These are phyloP conservation scores for Mortierella sp. DNA, from an alignment of 371 early-diverging fungal species.

Conservation along the genomic window DNA sequence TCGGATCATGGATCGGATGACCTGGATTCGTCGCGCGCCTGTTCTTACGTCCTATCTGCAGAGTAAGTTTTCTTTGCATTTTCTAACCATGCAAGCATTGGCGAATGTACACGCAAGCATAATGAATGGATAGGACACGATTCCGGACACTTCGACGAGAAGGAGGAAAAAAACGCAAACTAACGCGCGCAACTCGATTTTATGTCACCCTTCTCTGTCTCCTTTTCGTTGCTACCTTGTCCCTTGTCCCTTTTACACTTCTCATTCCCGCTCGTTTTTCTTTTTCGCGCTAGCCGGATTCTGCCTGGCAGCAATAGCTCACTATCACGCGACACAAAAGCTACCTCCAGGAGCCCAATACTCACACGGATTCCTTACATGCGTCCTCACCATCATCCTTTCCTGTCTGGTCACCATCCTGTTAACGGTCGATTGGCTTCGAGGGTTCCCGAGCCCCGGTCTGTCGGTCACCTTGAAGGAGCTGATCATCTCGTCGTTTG, in stretches of 20 bases:
- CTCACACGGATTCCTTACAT: conserved; percentile 24
- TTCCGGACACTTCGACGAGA: neutral
- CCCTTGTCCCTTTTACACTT: neutral
- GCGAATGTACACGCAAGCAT: neutral
- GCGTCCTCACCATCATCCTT: conserved; percentile 15
- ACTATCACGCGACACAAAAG: neutral
- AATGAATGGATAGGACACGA: neutral
- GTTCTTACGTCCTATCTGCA: conserved; percentile 13
- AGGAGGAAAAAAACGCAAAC: neutral
- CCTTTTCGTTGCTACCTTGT: neutral
- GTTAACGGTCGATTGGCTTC: conserved; percentile 23
- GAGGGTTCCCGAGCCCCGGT: conserved; percentile 24
- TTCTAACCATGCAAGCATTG: neutral
- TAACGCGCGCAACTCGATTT: conserved; percentile 3
- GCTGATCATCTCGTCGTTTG: conserved; percentile 27
- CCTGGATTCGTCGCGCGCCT: conserved; percentile 2
- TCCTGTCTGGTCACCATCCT: conserved; percentile 18
- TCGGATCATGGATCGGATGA: conserved; percentile 23
- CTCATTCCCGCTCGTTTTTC: neutral
- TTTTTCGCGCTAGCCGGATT: conserved; percentile 13
- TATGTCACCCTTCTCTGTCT: neutral
- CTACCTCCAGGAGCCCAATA: conserved; percentile 19
- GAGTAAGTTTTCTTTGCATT: conserved; percentile 1
- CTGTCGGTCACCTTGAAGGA: conserved; percentile 20
- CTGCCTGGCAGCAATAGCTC: conserved; percentile 15